A percentile compares a stretch with the other conserved stretches of the same genome.
Conservation (phyloP, 1,284 basidiomycete genomes). For the Veloboletus limbatus region DNA sequence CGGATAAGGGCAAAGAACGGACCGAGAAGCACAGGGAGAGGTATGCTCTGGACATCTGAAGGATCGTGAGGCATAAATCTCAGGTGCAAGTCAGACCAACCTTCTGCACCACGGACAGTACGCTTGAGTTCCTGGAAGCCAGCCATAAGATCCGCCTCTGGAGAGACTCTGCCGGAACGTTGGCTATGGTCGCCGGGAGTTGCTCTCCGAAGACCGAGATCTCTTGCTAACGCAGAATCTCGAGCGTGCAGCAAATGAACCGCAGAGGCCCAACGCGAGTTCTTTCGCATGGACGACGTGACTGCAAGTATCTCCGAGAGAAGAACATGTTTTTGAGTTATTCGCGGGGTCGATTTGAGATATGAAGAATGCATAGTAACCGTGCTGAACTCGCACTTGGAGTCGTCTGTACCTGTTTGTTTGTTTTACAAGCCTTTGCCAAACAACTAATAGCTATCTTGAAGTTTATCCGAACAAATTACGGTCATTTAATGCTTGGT, state of each 20-base stretch:
- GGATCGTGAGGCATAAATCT: slow-evolving; percentile 15
- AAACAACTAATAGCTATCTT: too few species aligned
- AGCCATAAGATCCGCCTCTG: slow-evolving; percentile 81
- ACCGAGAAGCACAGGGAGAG: slow-evolving; percentile 63
- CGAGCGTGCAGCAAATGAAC: slow-evolving; percentile 57
- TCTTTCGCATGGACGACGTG: slow-evolving; percentile 96
- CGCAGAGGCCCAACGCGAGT: slow-evolving; percentile 86
- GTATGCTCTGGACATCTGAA: slow-evolving; percentile 57
- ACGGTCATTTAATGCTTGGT: too few species aligned
- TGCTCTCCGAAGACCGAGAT: slow-evolving; percentile 68
- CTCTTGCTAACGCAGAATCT: slow-evolving; percentile 65
- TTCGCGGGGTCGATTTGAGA: slow-evolving; percentile 11
- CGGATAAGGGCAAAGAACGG: slow-evolving; percentile 94
- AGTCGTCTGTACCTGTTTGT: slow-evolving; percentile 12
- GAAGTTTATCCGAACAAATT: too few species aligned
- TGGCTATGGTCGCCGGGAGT: slow-evolving; percentile 41
- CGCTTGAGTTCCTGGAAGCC: slow-evolving; percentile 88
- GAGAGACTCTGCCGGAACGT: slow-evolving; percentile 46
- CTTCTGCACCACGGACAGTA: slow-evolving; percentile 66
- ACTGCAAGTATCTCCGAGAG: slow-evolving; percentile 89
- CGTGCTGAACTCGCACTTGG: not conserved
- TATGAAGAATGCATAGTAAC: slow-evolving; percentile 20
- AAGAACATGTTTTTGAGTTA: slow-evolving; percentile 74
- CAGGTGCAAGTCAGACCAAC: slow-evolving; percentile 44
- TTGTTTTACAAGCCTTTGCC: slow-evolving; percentile 19